Evolutionary conservation across 169 alveolate genomes (phyloP).

Genomic region (Cryptosporidium muris): DNA sequence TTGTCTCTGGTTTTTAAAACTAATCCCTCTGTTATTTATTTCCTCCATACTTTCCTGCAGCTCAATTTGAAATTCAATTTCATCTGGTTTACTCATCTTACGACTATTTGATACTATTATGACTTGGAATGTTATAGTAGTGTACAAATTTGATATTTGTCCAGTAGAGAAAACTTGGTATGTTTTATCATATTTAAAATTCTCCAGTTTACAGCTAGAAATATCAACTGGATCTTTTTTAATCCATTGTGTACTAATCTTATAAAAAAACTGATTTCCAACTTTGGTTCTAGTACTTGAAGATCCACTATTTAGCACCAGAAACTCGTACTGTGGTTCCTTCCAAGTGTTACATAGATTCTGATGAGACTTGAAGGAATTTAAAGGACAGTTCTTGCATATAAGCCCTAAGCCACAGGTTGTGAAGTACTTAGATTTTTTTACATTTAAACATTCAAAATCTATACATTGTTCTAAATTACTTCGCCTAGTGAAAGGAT

Average conservation of each 20-base stretch:
- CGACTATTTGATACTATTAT: not conserved
- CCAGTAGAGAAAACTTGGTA: constrained; percentile 47
- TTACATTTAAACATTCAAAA: constrained; percentile 12
- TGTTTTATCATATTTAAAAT: constrained; percentile 32
- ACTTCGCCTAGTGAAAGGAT: too few species aligned
- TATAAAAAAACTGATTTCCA: constrained; percentile 12
- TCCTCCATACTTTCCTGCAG: constrained; percentile 57
- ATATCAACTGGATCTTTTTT: constrained; percentile 33
- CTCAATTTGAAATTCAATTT: constrained; percentile 37
- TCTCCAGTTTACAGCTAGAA: constrained; percentile 30
- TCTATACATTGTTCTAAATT: constrained; percentile 30
- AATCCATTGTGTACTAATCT: constrained; percentile 33
- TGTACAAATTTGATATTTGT: constrained; percentile 15
- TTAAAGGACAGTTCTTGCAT: constrained; percentile 22
- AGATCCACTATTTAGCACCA: constrained; percentile 30
- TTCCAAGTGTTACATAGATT: constrained; percentile 40
- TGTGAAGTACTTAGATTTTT: constrained; percentile 10
- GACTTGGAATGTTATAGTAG: constrained; percentile 31
- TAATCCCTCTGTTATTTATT: constrained; percentile 12
- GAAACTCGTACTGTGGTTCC: not conserved
- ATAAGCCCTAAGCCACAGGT: constrained; percentile 27
- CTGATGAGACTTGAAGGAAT: not conserved
- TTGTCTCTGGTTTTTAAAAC: not conserved
- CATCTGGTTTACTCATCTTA: constrained; percentile 1
- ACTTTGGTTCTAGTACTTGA: not conserved